Evolutionary conservation across 2,329 filamentous ascomycete genomes (phyloP), one percentile per base, ranked within the genome.

Genomic region (Aspergillus costaricaensis): DNA sequence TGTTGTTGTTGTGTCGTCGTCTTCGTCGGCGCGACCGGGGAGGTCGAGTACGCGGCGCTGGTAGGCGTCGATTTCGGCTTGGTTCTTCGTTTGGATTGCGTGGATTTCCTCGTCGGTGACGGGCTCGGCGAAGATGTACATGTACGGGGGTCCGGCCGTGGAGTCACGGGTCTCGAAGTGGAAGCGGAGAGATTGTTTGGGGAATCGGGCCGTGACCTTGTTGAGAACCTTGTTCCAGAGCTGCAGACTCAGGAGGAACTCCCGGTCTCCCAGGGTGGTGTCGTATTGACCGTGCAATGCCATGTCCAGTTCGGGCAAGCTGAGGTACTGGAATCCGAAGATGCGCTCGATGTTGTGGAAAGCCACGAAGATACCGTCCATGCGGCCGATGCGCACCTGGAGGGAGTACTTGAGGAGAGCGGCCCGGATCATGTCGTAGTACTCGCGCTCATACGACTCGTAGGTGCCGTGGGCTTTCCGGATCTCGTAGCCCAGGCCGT

Each of bases 301-400:
- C n/a, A 83, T 73, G 73, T 99, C 95, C 89, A 99, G 92, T 72
- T 99, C 95, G 4, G 85, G 74, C 14, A 98, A 78, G 61, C 88
- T 88, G 62, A 99, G 85, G 73, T 99, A 99, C 76, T 99, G 95
- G 76, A 99, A 99, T 5, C 95, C 95, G 73, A 99, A 99, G 53
- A 99, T 96, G 58, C 93, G 90, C 76, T 93, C 85, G 2, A 92
- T 91, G 74, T 99, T 99, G 80, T 99, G 95, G 74, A 88, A 99
- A 2, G 95, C 95, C 21, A 98, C 91, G 72, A 98, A 99, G 53
- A 98, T 97, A 57, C 95, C 95, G 72, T 99, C 94, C 96, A 99
- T 99, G 53, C 93, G 88, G 17, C 96, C 95, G 86, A 99, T 96
- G 48, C 95, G 91, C 27, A 94, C 96, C 77, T 99, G 95, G 30